Evolutionary conservation across 805 yeast species (phyloP), one percentile per base, ranked within the genome.

Genomic region (Starmera amethionina): DNA sequence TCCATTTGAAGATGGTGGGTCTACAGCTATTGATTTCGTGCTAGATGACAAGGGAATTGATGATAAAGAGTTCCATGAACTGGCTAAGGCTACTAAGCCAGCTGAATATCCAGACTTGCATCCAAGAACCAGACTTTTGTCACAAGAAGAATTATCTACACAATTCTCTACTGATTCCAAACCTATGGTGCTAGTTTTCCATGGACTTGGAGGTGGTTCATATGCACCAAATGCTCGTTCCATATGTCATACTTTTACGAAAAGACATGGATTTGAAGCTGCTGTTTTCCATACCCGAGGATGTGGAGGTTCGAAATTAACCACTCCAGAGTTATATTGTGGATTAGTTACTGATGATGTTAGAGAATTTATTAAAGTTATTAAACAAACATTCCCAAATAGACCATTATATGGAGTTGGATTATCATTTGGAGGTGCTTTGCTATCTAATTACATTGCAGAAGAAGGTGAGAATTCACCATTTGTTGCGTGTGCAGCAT

Each of bases 131-230:
- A 70, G 83, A 55, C 82, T 72, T 52, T 59, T 78, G 43, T 64
- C 73, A 25, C 69, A 70, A 1, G 55, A 58, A 1, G 76, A 73
- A 46, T 60, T 73, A 30, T 49, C 54, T 4, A 51, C 55, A 9
- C 48, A 54, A 3, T 68, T 68, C 41, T 55, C 64, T 10, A 51
- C 54, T 30, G 53, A 50, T 13, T 35, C 45, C 0, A 67, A 67
- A 44, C 89, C 89, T 4, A 63, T 83, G 37, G 65, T 78, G 18
- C 63, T 83, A 28, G 73, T 81, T 8, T 59, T 72, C 37, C 90
- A 83, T 52, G 94, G 93, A 2, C 65, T 83, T 31, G 81, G 84
- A 25, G 90, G 90, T 42, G 94, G 94, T 2, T 78, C 86, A 12
- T 82, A 79, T 49, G 93, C 82, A 56, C 77, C 84, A 16, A 79